Evolutionary conservation across 176 grass and related monocot species (phyloP).

Genomic region (Lolium perenne): DNA sequence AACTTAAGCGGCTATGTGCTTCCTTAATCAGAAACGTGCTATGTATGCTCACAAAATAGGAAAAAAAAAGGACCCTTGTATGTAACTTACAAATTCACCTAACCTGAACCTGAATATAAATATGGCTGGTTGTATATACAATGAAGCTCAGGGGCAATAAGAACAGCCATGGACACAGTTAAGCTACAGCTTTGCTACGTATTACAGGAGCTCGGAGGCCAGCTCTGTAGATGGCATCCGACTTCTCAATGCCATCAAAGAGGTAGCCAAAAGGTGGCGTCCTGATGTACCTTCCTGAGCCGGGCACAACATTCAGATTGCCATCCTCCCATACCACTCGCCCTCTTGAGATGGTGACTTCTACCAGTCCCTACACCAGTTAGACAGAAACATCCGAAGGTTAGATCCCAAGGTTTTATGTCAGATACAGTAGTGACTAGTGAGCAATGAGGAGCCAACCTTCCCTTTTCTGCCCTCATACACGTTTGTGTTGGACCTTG

Average conservation of each 20-base stretch:
- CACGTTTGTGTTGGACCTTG: conserved; percentile 84
- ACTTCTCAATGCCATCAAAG: conserved; percentile 86
- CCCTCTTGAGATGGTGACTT: conserved; percentile 83
- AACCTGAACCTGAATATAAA: conserved; percentile 25
- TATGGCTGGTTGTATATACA: conserved; percentile 19
- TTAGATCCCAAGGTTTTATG: neutral
- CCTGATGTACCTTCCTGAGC: conserved; percentile 76
- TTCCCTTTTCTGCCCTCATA: conserved; percentile 84
- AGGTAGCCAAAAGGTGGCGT: conserved; percentile 76
- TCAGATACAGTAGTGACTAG: neutral
- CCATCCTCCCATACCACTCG: conserved; percentile 86
- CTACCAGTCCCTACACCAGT: conserved; percentile 79
- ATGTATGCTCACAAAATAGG: neutral
- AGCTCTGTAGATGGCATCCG: conserved; percentile 64
- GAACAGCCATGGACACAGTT: conserved; percentile 13
- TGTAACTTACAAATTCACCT: conserved; percentile 30
- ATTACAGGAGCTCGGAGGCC: conserved; percentile 79
- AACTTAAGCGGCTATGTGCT: neutral
- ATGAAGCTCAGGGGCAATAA: neutral
- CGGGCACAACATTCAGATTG: conserved; percentile 60
- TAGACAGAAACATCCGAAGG: neutral
- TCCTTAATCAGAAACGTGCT: neutral
- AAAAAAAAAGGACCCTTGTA: conserved; percentile 2
- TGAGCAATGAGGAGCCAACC: conserved; percentile 44
- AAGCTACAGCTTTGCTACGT: conserved; percentile 49